A percentile compares a stretch with the other conserved stretches of the same genome.
Evolutionary conservation across 768 basidiomycete genomes (phyloP).

Genomic region (Cubamyces lactineus): DNA sequence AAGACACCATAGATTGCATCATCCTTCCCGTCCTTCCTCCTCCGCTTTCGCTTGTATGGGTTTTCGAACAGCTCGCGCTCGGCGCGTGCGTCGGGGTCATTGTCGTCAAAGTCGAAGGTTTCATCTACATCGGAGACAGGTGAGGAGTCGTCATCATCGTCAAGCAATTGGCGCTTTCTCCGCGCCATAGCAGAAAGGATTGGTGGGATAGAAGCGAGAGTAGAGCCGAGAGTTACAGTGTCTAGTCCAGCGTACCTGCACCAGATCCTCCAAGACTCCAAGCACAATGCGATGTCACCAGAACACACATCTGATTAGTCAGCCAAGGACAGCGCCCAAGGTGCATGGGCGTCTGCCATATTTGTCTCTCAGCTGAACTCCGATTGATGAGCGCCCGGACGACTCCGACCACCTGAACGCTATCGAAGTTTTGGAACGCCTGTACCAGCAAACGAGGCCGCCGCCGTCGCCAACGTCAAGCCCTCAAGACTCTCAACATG

Average conservation of each 20-base stretch:
- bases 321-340: background rate
- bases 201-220: background rate
- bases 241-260: background rate
- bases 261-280: background rate
- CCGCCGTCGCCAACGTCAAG: conserved; percentile 39
- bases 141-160: conserved; percentile 72
- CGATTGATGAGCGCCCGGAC: conserved; percentile 22
- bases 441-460: conserved; percentile 31
- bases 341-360: too few species aligned
- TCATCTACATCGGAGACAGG: conserved; percentile 55
- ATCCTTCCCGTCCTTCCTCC: conserved; percentile 67
- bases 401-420: conserved; percentile 23
- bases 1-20: conserved; percentile 79
- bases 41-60: conserved; percentile 73
- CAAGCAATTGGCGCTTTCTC: conserved; percentile 74
- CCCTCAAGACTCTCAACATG: conserved; percentile 40
- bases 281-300: background rate
- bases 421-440: conserved; percentile 26
- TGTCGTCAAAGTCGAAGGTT: conserved; percentile 42
- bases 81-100: conserved; percentile 65
- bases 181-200: conserved; percentile 58
- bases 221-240: background rate
- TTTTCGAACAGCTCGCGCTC: conserved; percentile 79
- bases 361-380: conserved; percentile 15
- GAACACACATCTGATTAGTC: background rate